Conservation (phyloP, 2,329 filamentous ascomycete species). For the Calonectria pauciramosa region DNA sequence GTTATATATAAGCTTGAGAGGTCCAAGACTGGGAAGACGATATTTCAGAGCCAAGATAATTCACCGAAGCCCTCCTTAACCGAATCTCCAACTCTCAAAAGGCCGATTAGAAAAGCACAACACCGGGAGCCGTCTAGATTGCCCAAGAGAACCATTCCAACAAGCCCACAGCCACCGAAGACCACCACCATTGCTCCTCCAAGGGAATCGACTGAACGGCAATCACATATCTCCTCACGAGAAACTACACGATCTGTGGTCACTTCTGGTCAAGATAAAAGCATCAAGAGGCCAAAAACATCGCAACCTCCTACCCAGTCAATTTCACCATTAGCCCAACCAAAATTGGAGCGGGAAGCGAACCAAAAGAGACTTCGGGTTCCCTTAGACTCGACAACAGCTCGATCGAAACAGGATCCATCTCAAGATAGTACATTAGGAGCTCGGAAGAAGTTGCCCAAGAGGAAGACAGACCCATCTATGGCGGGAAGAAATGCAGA, state of each 20-base stretch:
- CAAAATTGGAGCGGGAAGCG: conserved; percentile 35
- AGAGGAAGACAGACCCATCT: conserved; percentile 39
- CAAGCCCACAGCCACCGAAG: conserved; percentile 22
- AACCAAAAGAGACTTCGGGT: conserved; percentile 43
- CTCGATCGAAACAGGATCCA: conserved; percentile 49
- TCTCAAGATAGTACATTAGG: conserved; percentile 27
- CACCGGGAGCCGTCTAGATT: conserved; percentile 29
- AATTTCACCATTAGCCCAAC: background rate
- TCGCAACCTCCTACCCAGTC: conserved; percentile 24
- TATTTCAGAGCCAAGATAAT: conserved; percentile 52
- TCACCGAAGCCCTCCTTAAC: conserved; percentile 42
- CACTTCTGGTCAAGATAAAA: background rate
- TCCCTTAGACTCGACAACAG: conserved; percentile 29
- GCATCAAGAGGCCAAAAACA: conserved; percentile 27
- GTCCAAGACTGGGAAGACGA: conserved; percentile 62
- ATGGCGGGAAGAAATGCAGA: conserved; percentile 47
- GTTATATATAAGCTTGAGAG: conserved; percentile 72
- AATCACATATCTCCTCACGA: background rate
- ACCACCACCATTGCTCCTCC: background rate
- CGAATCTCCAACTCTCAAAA: conserved; percentile 46
- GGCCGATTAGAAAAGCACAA: conserved; percentile 16
- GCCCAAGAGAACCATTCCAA: conserved; percentile 27
- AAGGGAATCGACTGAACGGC: background rate
- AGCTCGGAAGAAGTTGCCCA: conserved; percentile 36
- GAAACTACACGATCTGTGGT: background rate